Evolutionary conservation across 208 protist species (phyloP).

Genomic region (Porcisia deanei): DNA sequence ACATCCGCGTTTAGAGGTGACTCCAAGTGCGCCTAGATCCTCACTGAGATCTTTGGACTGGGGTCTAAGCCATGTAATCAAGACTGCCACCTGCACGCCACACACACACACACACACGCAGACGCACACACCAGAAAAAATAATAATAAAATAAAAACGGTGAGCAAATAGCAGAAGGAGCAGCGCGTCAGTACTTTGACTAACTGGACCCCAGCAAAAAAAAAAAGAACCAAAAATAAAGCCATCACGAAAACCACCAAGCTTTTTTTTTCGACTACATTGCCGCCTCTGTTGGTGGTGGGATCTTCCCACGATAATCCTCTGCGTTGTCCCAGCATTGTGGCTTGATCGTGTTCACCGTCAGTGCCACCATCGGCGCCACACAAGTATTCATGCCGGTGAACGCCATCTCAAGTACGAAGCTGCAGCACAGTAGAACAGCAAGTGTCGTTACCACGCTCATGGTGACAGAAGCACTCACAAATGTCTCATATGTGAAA

Average conservation of each 20-base stretch:
- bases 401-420: conserved; percentile 15
- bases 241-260: too few species aligned
- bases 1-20: too few species aligned
- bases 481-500: conserved; percentile 30
- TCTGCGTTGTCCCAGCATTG: conserved; percentile 50
- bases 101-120: neutral
- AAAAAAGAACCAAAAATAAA: too few species aligned
- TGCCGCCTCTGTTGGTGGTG: neutral
- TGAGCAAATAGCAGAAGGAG: neutral
- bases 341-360: conserved; percentile 36
- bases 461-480: conserved; percentile 30
- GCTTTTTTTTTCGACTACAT: neutral
- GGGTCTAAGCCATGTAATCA: too few species aligned
- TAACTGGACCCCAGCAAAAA: neutral
- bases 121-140: neutral
- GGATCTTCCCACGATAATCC: conserved; percentile 52
- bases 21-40: too few species aligned
- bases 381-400: conserved; percentile 25
- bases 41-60: too few species aligned
- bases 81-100: neutral
- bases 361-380: conserved; percentile 39
- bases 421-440: conserved; percentile 31
- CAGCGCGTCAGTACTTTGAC: neutral
- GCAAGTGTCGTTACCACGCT: conserved; percentile 23
- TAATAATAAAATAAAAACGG: neutral